Percentiles rank a stretch among this genome's conserved stretches.
Evolutionary conservation across 1,284 basidiomycete species (phyloP).

Genomic region (Cerrena zonata): DNA sequence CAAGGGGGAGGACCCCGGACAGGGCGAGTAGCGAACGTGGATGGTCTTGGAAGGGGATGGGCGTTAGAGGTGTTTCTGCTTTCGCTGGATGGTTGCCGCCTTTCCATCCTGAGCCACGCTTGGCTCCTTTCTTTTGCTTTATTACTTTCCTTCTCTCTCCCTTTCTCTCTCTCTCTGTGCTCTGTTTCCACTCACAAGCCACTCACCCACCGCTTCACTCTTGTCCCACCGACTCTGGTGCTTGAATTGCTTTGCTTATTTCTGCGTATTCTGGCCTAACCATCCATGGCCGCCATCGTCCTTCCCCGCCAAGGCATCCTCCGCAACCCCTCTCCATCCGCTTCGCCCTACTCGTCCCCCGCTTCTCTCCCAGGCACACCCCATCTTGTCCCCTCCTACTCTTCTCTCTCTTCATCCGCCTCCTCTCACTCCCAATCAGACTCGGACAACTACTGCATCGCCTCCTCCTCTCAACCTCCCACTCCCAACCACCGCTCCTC

Average conservation of each 20-base stretch:
- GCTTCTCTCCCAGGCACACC: conserved; percentile 20
- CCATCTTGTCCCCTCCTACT: conserved; percentile 22
- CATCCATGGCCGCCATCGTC: conserved; percentile 5
- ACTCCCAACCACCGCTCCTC: conserved; percentile 9
- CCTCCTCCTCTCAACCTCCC: conserved; percentile 10
- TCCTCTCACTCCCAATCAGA: conserved; percentile 19
- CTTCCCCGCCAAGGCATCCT: conserved; percentile 27
- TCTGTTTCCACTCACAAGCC: neutral
- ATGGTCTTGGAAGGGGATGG: neutral
- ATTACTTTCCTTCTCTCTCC: neutral
- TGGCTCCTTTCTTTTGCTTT: neutral
- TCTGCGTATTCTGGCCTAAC: neutral
- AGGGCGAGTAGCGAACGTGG: conserved; percentile 1
- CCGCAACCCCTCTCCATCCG: conserved; percentile 29
- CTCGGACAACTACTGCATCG: conserved; percentile 24
- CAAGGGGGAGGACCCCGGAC: conserved; percentile 8
- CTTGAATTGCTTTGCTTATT: no score
- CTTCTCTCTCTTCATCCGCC: conserved; percentile 23
- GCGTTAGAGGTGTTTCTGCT: neutral
- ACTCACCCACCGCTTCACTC: neutral
- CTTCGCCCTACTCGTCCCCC: conserved; percentile 23
- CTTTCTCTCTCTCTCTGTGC: neutral
- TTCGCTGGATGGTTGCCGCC: neutral
- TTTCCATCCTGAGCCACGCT: neutral
- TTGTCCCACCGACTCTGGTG: no score